Conservation (phyloP, 495 filamentous ascomycete species). For the Lophiotrema nucula region DNA sequence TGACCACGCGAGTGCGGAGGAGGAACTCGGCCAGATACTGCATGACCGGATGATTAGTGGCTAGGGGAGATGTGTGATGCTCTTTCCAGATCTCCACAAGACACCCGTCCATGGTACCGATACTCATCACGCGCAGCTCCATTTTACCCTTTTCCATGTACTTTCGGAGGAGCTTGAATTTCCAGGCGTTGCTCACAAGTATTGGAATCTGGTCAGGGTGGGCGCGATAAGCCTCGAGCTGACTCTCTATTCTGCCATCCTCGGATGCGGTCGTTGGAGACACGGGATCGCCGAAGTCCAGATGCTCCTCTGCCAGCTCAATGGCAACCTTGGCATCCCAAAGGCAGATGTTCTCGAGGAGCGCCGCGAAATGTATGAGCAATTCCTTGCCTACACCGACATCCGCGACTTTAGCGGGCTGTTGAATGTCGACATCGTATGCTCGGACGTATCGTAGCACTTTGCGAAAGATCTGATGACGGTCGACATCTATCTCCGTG, state of each 20-base stretch:
- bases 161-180: conserved; percentile 64
- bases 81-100: conserved; percentile 62
- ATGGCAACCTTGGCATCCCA: conserved; percentile 14
- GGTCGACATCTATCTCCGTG: not conserved
- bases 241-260: not conserved
- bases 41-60: conserved; percentile 55
- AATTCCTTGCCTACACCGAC: conserved; percentile 14
- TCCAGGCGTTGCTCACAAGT: conserved; percentile 65
- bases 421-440: conserved; percentile 26
- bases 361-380: not conserved
- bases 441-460: conserved; percentile 18
- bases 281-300: conserved; percentile 19
- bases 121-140: conserved; percentile 77
- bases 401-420: conserved; percentile 23
- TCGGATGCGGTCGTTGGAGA: conserved; percentile 1
- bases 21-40: conserved; percentile 68
- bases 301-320: conserved; percentile 16
- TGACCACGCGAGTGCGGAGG: conserved; percentile 64
- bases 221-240: not conserved
- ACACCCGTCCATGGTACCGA: conserved; percentile 68
- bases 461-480: conserved; percentile 6
- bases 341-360: conserved; percentile 11
- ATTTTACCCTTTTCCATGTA: conserved; percentile 80
- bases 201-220: conserved; percentile 23
- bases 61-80: conserved; percentile 44